Evolutionary conservation across 2,329 filamentous ascomycete species (phyloP).

Genomic region (Epichloe typhina): DNA sequence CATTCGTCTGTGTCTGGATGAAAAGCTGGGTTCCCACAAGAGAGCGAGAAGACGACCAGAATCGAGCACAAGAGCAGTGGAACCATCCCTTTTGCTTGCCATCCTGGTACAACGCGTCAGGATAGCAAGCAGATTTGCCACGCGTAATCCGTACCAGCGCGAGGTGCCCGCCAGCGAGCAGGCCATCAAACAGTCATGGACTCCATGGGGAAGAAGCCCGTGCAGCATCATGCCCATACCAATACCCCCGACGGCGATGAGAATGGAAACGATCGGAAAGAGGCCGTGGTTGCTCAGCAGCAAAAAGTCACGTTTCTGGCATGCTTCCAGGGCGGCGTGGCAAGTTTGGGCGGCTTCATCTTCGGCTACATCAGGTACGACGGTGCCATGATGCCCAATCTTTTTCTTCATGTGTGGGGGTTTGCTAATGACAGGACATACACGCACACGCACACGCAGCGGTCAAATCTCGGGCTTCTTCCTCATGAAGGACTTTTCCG

Average conservation of each 20-base stretch:
- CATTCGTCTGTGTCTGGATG: background rate
- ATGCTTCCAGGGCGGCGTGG: conserved; percentile 35
- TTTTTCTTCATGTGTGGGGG: background rate
- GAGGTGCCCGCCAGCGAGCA: background rate
- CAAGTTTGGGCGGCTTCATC: conserved; percentile 43
- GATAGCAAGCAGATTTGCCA: background rate
- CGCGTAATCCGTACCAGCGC: background rate
- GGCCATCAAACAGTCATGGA: conserved; percentile 1
- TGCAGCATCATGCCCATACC: background rate
- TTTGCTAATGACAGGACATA: background rate
- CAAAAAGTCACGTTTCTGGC: conserved; percentile 27
- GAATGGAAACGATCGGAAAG: background rate
- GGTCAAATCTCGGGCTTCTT: conserved; percentile 51
- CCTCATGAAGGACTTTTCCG: conserved; percentile 41
- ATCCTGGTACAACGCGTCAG: background rate
- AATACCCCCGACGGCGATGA: background rate
- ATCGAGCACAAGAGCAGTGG: too few relatives aligned
- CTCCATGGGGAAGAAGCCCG: background rate
- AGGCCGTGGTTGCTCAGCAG: conserved; percentile 1
- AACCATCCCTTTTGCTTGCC: background rate
- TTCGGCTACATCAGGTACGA: conserved; percentile 42
- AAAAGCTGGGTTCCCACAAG: too few relatives aligned
- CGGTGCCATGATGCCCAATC: too few relatives aligned
- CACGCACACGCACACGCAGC: conserved; percentile 19
- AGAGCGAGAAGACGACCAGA: too few relatives aligned